Evolutionary conservation across 139 green algal genomes (phyloP).

Genomic region (Eudorina sp.): DNA sequence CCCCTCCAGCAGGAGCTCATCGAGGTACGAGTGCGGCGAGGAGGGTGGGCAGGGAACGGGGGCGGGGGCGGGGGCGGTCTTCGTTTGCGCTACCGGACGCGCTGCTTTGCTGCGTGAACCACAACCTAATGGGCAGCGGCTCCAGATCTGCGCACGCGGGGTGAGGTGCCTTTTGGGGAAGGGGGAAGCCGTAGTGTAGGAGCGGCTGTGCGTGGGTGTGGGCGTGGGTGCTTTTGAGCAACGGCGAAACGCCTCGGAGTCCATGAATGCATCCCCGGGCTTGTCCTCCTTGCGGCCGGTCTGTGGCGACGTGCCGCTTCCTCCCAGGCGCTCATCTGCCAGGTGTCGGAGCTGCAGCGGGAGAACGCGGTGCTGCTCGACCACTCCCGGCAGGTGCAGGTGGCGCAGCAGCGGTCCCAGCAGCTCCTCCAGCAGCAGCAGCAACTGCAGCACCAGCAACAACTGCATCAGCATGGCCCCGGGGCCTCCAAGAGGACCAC

Average conservation of each 20-base stretch:
- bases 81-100: too few relatives aligned
- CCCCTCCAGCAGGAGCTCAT: background rate
- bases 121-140: too few relatives aligned
- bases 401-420: background rate
- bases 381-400: background rate
- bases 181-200: too few relatives aligned
- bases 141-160: too few relatives aligned
- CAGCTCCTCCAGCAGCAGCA: background rate
- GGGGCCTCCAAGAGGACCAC: background rate
- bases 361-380: slow-evolving; percentile 25
- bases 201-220: too few relatives aligned
- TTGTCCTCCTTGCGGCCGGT: too few relatives aligned
- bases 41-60: background rate
- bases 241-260: too few relatives aligned
- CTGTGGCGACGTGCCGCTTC: background rate
- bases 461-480: background rate
- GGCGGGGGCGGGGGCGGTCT: background rate
- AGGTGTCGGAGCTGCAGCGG: background rate
- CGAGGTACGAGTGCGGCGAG: background rate
- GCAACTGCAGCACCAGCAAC: background rate
- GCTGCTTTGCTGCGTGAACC: background rate
- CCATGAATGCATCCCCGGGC: too few relatives aligned
- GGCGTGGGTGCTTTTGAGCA: too few relatives aligned
- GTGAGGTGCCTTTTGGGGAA: too few relatives aligned
- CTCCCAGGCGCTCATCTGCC: background rate